Evolutionary conservation across 805 yeast genomes (phyloP).

Genomic region (Kodamaea kakaduensis): DNA sequence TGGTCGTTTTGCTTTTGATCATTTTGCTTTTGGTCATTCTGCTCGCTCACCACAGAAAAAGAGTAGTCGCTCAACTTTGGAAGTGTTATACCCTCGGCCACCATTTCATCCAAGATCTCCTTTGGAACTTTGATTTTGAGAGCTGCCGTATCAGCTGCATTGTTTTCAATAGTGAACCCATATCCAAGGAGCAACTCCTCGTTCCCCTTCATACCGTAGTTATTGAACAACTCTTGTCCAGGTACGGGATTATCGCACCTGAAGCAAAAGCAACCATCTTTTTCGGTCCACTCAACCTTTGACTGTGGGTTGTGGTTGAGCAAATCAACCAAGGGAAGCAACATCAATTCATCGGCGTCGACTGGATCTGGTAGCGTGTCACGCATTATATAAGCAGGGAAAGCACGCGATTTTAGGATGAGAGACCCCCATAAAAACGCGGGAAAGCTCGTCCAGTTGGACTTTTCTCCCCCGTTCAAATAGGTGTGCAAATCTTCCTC

Average conservation of each 20-base stretch:
- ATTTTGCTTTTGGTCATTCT: constrained; percentile 4
- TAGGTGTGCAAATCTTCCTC: constrained; percentile 34
- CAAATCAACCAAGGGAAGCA: constrained; percentile 75
- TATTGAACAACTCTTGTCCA: constrained; percentile 56
- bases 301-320: constrained; percentile 66
- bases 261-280: constrained; percentile 36
- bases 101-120: constrained; percentile 27
- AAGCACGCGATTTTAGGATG: constrained; percentile 73
- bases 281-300: constrained; percentile 58
- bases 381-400: constrained; percentile 64
- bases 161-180: constrained; percentile 65
- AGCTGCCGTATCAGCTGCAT: constrained; percentile 54
- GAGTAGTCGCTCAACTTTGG: constrained; percentile 38
- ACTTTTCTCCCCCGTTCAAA: constrained; percentile 16
- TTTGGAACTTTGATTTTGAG: constrained; percentile 55
- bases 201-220: constrained; percentile 85
- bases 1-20: constrained; percentile 1
- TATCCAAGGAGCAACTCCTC: constrained; percentile 78
- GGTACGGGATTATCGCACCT: constrained; percentile 23
- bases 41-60: constrained; percentile 31
- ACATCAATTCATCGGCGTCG: constrained; percentile 52
- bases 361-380: constrained; percentile 26
- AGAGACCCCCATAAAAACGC: constrained; percentile 73
- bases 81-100: constrained; percentile 33
- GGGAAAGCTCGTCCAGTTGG: constrained; percentile 60